Evolutionary conservation across 1,284 basidiomycete genomes (phyloP), one percentile per base, ranked within the genome.

Genomic region (Neolentinus lepideus): DNA sequence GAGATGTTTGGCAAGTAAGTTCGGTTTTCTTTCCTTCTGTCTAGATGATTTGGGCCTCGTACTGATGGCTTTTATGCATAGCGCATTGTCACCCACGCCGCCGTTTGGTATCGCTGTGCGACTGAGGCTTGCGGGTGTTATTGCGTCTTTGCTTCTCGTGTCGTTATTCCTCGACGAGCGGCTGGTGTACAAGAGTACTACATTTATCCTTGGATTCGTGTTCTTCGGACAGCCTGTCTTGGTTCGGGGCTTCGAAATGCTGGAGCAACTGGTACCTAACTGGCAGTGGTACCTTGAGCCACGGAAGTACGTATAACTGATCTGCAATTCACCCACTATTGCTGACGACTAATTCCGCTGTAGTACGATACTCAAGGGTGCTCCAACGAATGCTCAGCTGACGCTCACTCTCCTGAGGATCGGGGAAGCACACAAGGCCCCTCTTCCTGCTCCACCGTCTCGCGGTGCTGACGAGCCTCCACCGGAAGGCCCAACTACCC

Each of bases 341-440:
- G 12, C 24, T 22, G 6, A 31, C n/a, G 26, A 16, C 21, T 16
- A 51, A 6, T 1, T 8, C 51, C 16, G 25, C 26, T 22, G 12
- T 22, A 78, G 76, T 65, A 75, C 76, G 2, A 60, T 82, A 36
- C 64, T 81, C 16, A 73, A 69, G 22, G 72, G 76, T 10, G 78
- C 80, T 0, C 81, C 81, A 2, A 83, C 80, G 50, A 77, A 83
- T 59, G 77, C 79, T 3, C 81, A 83, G 59, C 70, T 82, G 38
- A 76, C 77, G 0, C 65, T 82, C 2, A 77, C 79, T 29, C 63
- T 82, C 27, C 65, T 81, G 2, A 72, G 79, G 14, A 71, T 80
- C 26, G 75, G 71, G 4, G 79, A 81, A 60, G 68, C 67, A 0
- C 66, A 67, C 35, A 71, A 73, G 54, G 63, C 69, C 0, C 77